A percentile compares a stretch with the other conserved stretches of the same genome.
Conservation (phyloP, 177 flowering plant genomes). For the Vitis hybrid region DNA sequence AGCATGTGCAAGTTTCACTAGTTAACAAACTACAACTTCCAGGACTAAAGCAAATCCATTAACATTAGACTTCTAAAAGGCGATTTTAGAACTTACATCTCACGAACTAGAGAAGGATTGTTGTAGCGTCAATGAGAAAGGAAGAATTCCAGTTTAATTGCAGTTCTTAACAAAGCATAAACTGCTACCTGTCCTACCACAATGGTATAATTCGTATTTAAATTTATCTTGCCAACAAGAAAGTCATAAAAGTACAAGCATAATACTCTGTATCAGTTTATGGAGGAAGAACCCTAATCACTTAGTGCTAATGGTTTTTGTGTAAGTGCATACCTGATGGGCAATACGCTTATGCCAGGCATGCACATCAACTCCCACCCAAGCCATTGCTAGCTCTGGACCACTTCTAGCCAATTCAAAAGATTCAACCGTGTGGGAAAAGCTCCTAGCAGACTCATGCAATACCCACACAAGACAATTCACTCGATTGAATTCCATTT, state of each 20-base stretch:
- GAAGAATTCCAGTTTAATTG: conserved; percentile 34
- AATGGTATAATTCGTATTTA: conserved; percentile 1
- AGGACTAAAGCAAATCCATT: neutral
- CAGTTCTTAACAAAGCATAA: conserved; percentile 48
- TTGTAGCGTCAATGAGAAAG: conserved; percentile 35
- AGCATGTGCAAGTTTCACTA: neutral
- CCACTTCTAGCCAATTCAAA: conserved; percentile 35
- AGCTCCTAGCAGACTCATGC: conserved; percentile 62
- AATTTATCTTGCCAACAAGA: neutral
- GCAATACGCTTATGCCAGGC: conserved; percentile 61
- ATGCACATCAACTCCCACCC: conserved; percentile 70
- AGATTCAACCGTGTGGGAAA: conserved; percentile 38
- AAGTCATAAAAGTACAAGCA: neutral
- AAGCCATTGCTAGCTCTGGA: conserved; percentile 65
- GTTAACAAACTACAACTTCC: neutral
- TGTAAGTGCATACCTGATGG: conserved; percentile 42
- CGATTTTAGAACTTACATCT: conserved; percentile 42
- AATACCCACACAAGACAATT: conserved; percentile 48
- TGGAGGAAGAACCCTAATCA: too few species aligned
- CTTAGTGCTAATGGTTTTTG: neutral
- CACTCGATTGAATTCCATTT: conserved; percentile 33
- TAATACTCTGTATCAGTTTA: neutral
- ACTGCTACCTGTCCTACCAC: conserved; percentile 49
- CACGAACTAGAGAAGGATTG: conserved; percentile 32
- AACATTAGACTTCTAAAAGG: neutral